Percentiles rank a stretch among this genome's conserved stretches.
Conservation (phyloP, 1,139 yeast species). For the Eremothecium gossypii region DNA sequence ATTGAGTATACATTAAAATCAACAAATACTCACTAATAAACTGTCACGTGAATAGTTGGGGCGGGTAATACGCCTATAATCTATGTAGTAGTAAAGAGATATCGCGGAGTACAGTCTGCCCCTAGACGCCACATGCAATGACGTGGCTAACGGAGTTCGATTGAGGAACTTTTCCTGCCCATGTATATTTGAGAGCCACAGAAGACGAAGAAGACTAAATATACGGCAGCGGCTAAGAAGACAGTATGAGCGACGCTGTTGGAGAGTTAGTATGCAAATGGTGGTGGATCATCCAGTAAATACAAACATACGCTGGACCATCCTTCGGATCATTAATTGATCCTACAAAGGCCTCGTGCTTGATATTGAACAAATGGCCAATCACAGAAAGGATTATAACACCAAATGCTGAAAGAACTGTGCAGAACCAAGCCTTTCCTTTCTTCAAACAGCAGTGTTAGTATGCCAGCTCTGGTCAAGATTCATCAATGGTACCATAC, state of each 20-base stretch:
- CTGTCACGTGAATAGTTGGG: background rate
- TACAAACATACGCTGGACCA: constrained; percentile 59
- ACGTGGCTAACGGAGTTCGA: constrained; percentile 22
- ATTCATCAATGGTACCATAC: constrained; percentile 25
- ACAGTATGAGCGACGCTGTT: constrained; percentile 74
- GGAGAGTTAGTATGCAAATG: constrained; percentile 9
- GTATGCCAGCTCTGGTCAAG: background rate
- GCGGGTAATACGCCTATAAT: too few species aligned
- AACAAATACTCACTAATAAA: too few species aligned
- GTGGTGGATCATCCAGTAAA: background rate
- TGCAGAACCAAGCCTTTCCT: constrained; percentile 91
- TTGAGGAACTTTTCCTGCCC: constrained; percentile 23
- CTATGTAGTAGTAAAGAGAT: too few species aligned
- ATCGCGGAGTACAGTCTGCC: too few species aligned
- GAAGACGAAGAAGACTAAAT: constrained; percentile 67
- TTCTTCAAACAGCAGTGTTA: constrained; percentile 36
- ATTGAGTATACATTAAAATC: too few species aligned
- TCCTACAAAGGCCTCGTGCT: constrained; percentile 90
- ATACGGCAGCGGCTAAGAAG: constrained; percentile 81
- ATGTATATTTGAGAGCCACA: constrained; percentile 73
- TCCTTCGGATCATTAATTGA: constrained; percentile 84
- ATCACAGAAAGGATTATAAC: constrained; percentile 76
- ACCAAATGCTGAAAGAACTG: constrained; percentile 84
- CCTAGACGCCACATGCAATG: too few species aligned
- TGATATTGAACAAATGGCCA: constrained; percentile 69